Conservation (phyloP, 2,329 filamentous ascomycete genomes). For the Botrytis deweyae region DNA sequence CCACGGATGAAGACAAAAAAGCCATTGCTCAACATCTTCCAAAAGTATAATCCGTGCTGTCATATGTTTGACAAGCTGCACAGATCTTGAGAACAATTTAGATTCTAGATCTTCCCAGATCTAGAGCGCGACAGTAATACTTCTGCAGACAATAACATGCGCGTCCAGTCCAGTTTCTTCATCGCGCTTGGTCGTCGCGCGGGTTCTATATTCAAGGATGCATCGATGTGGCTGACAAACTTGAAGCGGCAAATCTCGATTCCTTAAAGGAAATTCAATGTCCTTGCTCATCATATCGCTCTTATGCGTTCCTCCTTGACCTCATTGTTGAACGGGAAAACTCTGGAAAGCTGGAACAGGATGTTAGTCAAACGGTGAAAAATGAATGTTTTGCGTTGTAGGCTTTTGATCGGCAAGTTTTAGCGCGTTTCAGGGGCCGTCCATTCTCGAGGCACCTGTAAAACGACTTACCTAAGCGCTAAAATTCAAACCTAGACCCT, state of each 20-base stretch:
- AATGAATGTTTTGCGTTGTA: neutral
- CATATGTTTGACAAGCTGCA: constrained; percentile 1
- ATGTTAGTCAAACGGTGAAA: neutral
- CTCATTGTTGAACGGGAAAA: neutral
- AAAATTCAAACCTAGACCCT: neutral
- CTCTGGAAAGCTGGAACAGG: neutral
- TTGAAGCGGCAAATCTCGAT: neutral
- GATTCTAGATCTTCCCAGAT: too few relatives aligned
- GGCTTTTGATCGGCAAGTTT: constrained; percentile 1
- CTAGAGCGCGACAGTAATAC: neutral
- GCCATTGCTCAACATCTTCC: neutral
- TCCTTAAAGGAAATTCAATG: neutral
- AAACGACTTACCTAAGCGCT: neutral
- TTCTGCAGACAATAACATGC: neutral
- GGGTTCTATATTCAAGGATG: neutral
- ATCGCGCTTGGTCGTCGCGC: neutral
- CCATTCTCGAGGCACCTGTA: neutral
- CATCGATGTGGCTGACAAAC: neutral
- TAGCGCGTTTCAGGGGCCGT: neutral
- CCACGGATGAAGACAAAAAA: neutral
- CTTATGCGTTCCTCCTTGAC: neutral
- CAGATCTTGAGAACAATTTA: neutral
- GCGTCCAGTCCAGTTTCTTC: neutral
- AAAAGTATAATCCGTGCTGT: neutral
- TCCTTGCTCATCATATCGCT: neutral